phyloP scores from a whole-genome alignment of 768 basidiomycete genomes.

The Amanita thiersii region DNA sequence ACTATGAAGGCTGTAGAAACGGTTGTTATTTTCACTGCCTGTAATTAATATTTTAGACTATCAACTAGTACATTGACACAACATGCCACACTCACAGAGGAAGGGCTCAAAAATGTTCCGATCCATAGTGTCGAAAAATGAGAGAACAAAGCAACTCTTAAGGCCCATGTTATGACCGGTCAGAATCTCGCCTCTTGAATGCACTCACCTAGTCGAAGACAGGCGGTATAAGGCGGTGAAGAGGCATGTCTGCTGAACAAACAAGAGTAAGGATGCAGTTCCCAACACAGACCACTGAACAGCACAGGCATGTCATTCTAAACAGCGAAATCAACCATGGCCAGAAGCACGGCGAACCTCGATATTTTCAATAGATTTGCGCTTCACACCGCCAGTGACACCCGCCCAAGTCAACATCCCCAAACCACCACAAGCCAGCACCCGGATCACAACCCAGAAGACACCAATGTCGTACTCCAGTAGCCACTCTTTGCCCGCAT shows the following conservation, averaged over 20 bases:
- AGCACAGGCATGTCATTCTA: neutral
- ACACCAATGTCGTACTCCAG: constrained; percentile 60
- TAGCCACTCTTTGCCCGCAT: constrained; percentile 60
- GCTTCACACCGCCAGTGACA: constrained; percentile 41
- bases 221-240: constrained; percentile 64
- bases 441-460: constrained; percentile 70
- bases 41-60: constrained; percentile 5
- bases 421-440: constrained; percentile 66
- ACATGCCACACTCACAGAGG: constrained; percentile 30
- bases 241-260: constrained; percentile 60
- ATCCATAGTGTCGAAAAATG: constrained; percentile 69
- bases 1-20: constrained; percentile 41
- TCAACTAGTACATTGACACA: neutral
- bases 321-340: constrained; percentile 1
- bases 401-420: constrained; percentile 56
- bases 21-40: constrained; percentile 45
- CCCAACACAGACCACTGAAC: constrained; percentile 64
- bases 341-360: constrained; percentile 7
- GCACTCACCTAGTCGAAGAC: constrained; percentile 52
- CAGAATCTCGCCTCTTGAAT: neutral
- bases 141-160: constrained; percentile 59
- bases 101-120: constrained; percentile 38
- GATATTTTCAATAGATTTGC: constrained; percentile 53
- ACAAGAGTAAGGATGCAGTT: constrained; percentile 56
- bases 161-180: too few species aligned